Conservation (phyloP, 345 rosid genomes). For the Hibiscus tridactylites region DNA sequence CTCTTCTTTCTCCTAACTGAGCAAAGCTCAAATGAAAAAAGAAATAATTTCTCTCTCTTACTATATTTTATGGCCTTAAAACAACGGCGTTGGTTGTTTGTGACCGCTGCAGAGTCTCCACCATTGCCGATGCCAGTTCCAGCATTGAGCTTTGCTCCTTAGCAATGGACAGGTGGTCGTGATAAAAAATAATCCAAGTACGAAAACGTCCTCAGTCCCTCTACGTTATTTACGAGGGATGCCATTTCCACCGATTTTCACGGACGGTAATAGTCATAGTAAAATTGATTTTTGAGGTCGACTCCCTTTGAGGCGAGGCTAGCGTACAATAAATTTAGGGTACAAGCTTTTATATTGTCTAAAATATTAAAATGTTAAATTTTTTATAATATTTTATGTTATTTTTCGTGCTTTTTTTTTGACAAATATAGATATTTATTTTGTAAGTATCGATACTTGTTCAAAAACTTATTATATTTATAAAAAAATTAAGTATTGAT, state of each 20-base stretch:
- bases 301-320: no score
- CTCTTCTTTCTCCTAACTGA: neutral
- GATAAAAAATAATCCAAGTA: neutral
- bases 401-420: no score
- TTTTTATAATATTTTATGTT: no score
- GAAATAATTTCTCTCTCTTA: constrained; percentile 15
- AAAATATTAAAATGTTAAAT: no score
- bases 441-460: no score
- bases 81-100: neutral
- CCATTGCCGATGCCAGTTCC: neutral
- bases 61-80: constrained; percentile 3
- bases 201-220: constrained; percentile 10
- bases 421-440: no score
- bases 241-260: constrained; percentile 21
- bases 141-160: constrained; percentile 13
- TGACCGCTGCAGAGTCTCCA: neutral
- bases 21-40: neutral
- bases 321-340: no score
- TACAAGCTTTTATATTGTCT: no score
- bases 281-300: no score
- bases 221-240: constrained; percentile 14
- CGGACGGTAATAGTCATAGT: neutral
- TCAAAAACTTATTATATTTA: no score
- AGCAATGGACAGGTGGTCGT: constrained; percentile 10
- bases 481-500: no score